Conservation (phyloP, 257 asterid genomes). For the Solanum etuberosum region DNA sequence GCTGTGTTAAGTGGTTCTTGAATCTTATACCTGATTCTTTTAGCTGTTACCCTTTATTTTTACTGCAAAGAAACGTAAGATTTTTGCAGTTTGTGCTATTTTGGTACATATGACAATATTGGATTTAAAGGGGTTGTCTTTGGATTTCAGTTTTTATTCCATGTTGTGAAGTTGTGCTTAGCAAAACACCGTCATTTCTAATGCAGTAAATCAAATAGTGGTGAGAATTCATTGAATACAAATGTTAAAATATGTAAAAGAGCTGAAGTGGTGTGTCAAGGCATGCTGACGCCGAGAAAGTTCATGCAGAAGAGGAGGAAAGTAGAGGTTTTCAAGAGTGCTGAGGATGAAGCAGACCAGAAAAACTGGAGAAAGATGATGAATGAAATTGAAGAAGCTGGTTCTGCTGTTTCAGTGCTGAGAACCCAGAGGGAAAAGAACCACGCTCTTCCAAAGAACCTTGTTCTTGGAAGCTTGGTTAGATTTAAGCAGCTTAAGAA, state of each 20-base stretch:
- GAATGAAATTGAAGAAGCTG: constrained; percentile 77
- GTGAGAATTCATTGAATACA: constrained; percentile 26
- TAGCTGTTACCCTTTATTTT: not conserved
- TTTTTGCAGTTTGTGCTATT: not conserved
- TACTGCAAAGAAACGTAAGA: not conserved
- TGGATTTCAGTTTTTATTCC: not conserved
- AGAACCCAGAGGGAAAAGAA: constrained; percentile 54
- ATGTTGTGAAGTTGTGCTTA: not conserved
- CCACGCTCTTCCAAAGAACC: constrained; percentile 60
- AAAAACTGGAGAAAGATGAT: constrained; percentile 79
- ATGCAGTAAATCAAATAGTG: constrained; percentile 43
- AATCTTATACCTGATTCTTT: not conserved
- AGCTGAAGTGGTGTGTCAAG: constrained; percentile 62
- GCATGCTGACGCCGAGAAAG: constrained; percentile 90
- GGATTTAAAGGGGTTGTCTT: not conserved
- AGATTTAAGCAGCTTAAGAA: constrained; percentile 96
- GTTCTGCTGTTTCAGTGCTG: constrained; percentile 70
- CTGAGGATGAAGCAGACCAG: constrained; percentile 71
- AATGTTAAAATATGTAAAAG: constrained; percentile 40
- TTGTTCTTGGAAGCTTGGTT: constrained; percentile 75
- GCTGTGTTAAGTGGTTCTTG: not conserved
- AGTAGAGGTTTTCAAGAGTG: constrained; percentile 65
- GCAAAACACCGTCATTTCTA: not conserved
- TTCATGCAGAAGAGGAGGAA: constrained; percentile 89
- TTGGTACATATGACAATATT: not conserved